Percentiles rank a stretch among this genome's conserved stretches.
Evolutionary conservation across 768 basidiomycete species (phyloP).

Genomic region (Russula vinacea): DNA sequence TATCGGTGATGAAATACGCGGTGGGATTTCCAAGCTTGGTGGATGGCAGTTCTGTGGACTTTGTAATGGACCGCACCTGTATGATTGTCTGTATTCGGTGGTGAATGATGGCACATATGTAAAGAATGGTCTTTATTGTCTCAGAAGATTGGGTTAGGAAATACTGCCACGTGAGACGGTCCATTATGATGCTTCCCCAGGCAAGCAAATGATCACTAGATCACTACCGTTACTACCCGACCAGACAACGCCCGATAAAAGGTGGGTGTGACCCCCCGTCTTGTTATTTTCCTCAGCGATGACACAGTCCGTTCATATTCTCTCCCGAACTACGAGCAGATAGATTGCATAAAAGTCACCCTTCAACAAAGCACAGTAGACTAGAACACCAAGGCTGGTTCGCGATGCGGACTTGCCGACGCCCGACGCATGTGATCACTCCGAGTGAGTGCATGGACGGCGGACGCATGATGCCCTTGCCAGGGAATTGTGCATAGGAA

Average conservation of each 20-base stretch:
- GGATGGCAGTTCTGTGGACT: slow-evolving; percentile 2
- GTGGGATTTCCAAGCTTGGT: slow-evolving; percentile 24
- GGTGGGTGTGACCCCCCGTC: background rate
- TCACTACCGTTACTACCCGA: background rate
- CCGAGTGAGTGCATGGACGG: no score
- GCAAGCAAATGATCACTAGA: background rate
- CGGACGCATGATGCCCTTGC: no score
- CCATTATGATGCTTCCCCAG: no score
- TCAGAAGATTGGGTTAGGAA: background rate
- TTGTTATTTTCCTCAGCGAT: background rate
- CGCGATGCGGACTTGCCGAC: background rate
- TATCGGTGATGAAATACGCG: slow-evolving; percentile 27
- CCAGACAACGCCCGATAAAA: no score
- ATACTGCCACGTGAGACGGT: background rate
- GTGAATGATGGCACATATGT: background rate
- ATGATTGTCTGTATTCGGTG: background rate
- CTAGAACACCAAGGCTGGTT: background rate
- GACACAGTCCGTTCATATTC: background rate
- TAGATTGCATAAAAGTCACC: no score
- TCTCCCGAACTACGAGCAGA: no score
- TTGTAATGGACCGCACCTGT: background rate
- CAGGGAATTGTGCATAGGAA: no score
- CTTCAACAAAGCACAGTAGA: background rate
- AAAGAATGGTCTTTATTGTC: background rate
- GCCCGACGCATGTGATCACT: background rate